These are phyloP conservation scores for Talaromyces sp. DNA, from an alignment of 2,329 filamentous ascomycete species.

Conservation along the genomic window DNA sequence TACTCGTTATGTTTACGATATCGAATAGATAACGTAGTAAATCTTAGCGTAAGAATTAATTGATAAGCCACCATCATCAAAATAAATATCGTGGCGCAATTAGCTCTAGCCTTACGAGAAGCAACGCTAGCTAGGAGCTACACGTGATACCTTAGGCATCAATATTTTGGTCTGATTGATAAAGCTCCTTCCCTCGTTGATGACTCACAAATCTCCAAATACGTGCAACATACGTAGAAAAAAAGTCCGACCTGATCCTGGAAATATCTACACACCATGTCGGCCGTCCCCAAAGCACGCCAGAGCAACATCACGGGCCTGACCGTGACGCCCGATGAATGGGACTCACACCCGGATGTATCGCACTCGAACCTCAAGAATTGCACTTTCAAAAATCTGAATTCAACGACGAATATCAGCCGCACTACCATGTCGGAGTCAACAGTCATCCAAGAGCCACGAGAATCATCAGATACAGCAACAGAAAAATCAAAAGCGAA, in stretches of 20 bases:
- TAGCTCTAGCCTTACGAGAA: neutral
- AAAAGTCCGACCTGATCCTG: neutral
- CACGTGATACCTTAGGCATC: slow-evolving; percentile 12
- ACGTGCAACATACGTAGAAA: no score
- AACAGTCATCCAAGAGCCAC: neutral
- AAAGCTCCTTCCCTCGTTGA: neutral
- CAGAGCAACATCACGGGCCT: slow-evolving; percentile 19
- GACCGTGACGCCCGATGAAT: slow-evolving; percentile 19
- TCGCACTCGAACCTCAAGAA: slow-evolving; percentile 19
- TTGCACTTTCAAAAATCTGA: slow-evolving; percentile 20
- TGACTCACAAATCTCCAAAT: neutral
- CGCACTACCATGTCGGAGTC: slow-evolving; percentile 2
- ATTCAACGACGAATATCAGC: slow-evolving; percentile 17
- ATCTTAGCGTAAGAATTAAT: neutral
- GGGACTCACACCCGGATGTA: slow-evolving; percentile 20
- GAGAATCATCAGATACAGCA: neutral
- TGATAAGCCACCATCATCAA: neutral
- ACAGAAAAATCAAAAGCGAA: neutral
- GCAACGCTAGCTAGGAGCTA: neutral
- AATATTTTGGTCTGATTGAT: neutral
- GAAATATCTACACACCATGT: slow-evolving; percentile 15
- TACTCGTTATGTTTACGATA: no score
- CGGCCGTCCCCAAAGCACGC: slow-evolving; percentile 20
- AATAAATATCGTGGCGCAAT: neutral
- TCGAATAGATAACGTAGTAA: neutral